phyloP scores from a whole-genome alignment of 257 asterid genomes.

The Lithospermum erythrorhizon region DNA sequence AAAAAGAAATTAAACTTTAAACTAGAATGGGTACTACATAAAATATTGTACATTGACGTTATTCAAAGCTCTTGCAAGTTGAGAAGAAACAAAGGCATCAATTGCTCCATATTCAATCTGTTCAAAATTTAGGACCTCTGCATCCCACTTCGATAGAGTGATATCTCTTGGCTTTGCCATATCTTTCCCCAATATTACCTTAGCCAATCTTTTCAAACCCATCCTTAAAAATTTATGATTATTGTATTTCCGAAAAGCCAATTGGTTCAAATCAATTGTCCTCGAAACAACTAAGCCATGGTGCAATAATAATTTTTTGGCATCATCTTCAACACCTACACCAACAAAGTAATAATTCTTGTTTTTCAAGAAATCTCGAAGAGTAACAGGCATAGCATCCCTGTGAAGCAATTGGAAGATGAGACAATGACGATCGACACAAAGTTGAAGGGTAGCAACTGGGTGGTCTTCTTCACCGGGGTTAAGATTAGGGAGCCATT shows the following conservation, averaged over 20 bases:
- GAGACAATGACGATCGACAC: slow-evolving; percentile 9
- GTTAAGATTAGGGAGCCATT: slow-evolving; percentile 5
- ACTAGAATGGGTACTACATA: too few species aligned
- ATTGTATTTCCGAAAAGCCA: slow-evolving; percentile 27
- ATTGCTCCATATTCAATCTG: slow-evolving; percentile 15
- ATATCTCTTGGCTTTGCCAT: slow-evolving; percentile 2
- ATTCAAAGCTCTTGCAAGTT: slow-evolving; percentile 6
- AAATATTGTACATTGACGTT: too few species aligned
- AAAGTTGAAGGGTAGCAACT: slow-evolving; percentile 10
- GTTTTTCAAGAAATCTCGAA: slow-evolving; percentile 6
- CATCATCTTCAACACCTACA: neutral
- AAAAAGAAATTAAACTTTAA: too few species aligned
- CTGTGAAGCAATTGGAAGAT: slow-evolving; percentile 10
- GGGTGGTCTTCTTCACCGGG: neutral
- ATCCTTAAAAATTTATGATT: slow-evolving; percentile 15
- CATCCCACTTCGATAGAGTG: slow-evolving; percentile 13
- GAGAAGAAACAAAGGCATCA: slow-evolving; percentile 17
- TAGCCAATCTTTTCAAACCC: slow-evolving; percentile 29
- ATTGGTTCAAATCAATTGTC: slow-evolving; percentile 29
- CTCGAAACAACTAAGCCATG: slow-evolving; percentile 11
- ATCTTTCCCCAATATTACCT: neutral
- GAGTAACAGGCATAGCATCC: neutral
- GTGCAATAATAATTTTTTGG: neutral
- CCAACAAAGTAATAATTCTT: slow-evolving; percentile 5
- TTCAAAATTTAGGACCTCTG: slow-evolving; percentile 1